phyloP scores from a whole-genome alignment of 2,329 filamentous ascomycete genomes.

The Triangularia setosa region DNA sequence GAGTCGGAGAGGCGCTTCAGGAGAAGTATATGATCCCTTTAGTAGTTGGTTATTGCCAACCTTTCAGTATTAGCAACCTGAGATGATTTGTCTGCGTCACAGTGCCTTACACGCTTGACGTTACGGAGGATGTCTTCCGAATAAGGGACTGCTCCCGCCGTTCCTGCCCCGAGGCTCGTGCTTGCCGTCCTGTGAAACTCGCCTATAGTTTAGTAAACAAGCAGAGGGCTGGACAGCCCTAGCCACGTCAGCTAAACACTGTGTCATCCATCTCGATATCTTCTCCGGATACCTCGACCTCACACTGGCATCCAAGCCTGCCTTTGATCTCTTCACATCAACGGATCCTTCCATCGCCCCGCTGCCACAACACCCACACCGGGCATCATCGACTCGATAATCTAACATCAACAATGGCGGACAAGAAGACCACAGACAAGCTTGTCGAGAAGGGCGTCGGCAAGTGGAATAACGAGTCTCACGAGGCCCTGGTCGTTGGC shows the following conservation, averaged over 20 bases:
- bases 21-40: not conserved
- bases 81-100: not conserved
- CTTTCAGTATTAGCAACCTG: not conserved
- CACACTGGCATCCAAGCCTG: not conserved
- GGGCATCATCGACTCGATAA: not conserved
- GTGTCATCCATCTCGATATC: not conserved
- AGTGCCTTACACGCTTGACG: not conserved
- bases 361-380: not conserved
- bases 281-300: not conserved
- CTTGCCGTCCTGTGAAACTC: not conserved
- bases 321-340: not conserved
- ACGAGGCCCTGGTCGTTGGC: conserved; percentile 22
- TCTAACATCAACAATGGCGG: not conserved
- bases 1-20: not conserved
- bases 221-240: too few species aligned
- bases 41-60: not conserved
- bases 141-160: not conserved
- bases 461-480: conserved; percentile 25
- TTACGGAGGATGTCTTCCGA: not conserved
- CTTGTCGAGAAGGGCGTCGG: too few species aligned
- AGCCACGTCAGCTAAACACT: too few species aligned
- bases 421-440: not conserved
- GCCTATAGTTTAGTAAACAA: too few species aligned
- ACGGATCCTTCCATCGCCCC: too few species aligned
- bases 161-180: too few species aligned